A percentile compares a stretch with the other conserved stretches of the same genome.
Conservation (phyloP, 805 yeast species). For the Lipomyces lipofer region DNA sequence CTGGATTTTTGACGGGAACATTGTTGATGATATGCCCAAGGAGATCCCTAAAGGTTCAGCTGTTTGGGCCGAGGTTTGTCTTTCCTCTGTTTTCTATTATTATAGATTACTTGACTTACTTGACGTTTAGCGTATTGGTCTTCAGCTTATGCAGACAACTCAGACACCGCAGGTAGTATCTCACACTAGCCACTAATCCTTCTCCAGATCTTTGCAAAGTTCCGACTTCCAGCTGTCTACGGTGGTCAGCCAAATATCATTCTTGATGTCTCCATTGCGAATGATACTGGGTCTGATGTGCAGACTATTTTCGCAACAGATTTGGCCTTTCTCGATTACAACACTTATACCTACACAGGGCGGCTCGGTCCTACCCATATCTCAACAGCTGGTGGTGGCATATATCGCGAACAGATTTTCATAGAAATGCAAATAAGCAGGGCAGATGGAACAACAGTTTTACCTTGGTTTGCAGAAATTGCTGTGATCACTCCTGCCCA, state of each 20-base stretch:
- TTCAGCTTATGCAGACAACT: slow-evolving; percentile 2
- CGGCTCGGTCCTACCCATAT: not conserved
- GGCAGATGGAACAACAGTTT: not conserved
- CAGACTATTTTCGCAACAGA: not conserved
- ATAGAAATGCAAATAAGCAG: not conserved
- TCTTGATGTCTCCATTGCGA: not conserved
- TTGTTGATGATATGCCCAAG: no score
- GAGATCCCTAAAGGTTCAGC: no score
- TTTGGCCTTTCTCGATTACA: not conserved
- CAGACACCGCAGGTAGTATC: no score
- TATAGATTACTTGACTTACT: not conserved
- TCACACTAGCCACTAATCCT: no score
- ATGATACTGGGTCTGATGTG: not conserved
- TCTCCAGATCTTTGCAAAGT: no score
- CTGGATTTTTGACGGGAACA: no score
- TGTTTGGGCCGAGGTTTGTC: no score
- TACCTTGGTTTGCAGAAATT: not conserved
- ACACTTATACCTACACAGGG: not conserved
- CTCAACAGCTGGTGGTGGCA: not conserved
- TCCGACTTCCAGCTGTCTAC: no score
- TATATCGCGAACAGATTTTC: not conserved
- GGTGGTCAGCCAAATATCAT: not conserved
- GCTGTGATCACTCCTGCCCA: not conserved
- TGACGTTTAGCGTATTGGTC: not conserved
- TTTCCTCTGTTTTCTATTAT: no score